These are phyloP conservation scores for Globisporangium radiosum DNA, from an alignment of 352 stramenopile genomes.

Conservation along the genomic window DNA sequence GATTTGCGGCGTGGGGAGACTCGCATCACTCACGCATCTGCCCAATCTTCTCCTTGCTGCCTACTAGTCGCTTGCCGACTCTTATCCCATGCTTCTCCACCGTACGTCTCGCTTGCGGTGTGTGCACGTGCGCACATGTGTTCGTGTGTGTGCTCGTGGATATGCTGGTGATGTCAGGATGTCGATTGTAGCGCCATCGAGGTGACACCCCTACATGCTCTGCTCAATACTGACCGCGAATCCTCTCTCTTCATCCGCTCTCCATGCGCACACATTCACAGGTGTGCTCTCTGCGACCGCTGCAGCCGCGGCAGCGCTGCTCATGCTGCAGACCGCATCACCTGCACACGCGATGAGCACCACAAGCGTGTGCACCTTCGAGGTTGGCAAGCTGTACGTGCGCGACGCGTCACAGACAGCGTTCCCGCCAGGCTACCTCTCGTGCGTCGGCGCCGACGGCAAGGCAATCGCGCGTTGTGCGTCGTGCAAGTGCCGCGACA, in stretches of 20 bases:
- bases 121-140: not conserved
- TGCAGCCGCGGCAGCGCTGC: not conserved
- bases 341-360: slow-evolving; percentile 1
- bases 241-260: not conserved
- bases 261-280: not conserved
- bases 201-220: not conserved
- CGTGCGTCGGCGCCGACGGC: slow-evolving; percentile 18
- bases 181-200: not conserved
- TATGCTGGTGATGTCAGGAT: not conserved
- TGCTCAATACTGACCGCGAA: not conserved
- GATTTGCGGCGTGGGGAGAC: too few species aligned
- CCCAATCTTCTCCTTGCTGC: not conserved
- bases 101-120: slow-evolving; percentile 1
- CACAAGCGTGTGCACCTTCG: slow-evolving; percentile 9
- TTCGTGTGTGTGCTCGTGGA: not conserved
- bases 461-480: slow-evolving; percentile 18
- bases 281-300: not conserved
- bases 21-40: too few species aligned
- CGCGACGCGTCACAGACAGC: slow-evolving; percentile 17
- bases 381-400: slow-evolving; percentile 20
- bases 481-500: slow-evolving; percentile 31
- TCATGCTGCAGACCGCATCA: not conserved
- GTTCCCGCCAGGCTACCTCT: slow-evolving; percentile 27
- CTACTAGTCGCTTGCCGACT: slow-evolving; percentile 4
- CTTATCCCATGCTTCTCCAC: slow-evolving; percentile 2